Evolutionary conservation across 805 yeast species (phyloP), one percentile per base, ranked within the genome.

Genomic region (Maudiozyma serrabonitensis): DNA sequence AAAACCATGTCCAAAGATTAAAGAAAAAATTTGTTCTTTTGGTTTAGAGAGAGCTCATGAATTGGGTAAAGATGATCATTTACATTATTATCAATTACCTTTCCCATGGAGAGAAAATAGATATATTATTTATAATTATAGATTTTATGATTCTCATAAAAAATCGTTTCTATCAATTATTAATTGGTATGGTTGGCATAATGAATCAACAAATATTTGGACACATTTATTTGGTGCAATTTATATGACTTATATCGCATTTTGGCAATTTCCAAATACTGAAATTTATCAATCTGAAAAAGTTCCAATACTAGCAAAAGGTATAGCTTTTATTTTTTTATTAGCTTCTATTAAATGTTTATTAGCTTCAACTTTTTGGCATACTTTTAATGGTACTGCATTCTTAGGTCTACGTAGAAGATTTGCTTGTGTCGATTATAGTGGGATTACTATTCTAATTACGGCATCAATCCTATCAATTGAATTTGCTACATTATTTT

Each of bases 121-220:
- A 51, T 89, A 77, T 65, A 87, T 93, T 51, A 72, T 84, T 19
- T 71, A 79, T 49, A 98, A 98, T 2, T 93, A 91, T 69, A 72
- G 97, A 52, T 93, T 91, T 68, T 81, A 84, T 53, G 70, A 78
- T 50, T 75, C 77, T 40, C 89, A 84, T 61, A 31, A 59, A 6
- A 74, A 76, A 48, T 84, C 93, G 55, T 47, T 84, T 31, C 66
- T 72, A 51, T 79, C 90, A 45, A 70, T 89, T 75, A 80, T 61
- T 63, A 63, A 64, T 48, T 57, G 64, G 62, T 66, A 64, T 47
- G 66, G 68, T 23, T 61, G 73, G 64, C 98, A 93, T 68, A 91
- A 91, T 63, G 99, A 91, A 66, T 78, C 95, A 0, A 76, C 85
- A 62, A 93, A 93, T 67, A 89, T 91, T 49, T 91, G 99, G 98